Evolutionary conservation across 1,284 basidiomycete species (phyloP), one percentile per base, ranked within the genome.

Genomic region (Cryptococcus floricola): DNA sequence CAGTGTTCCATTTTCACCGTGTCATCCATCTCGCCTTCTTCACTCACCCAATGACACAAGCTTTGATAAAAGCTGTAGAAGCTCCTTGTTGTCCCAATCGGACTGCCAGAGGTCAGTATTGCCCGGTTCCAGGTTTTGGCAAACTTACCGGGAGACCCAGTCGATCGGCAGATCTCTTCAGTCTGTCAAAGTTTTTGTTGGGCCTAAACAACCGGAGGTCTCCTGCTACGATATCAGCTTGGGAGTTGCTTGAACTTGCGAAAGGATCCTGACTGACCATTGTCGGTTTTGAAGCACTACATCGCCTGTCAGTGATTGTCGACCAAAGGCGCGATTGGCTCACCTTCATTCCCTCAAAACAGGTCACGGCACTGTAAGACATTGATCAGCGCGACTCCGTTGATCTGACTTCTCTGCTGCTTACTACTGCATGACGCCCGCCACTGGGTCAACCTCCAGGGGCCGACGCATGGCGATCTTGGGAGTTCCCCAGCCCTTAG

Each of bases 331-430:
- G 27, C 6, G 10, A 39, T 42, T n/a, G 45, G 63, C 67, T 38
- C 58, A 69, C 71, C 63, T 75, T 75, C 73, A 75, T 75, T 19
- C 73, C 73, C 64, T 75, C 73, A 51, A 75, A 75, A 59, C 73
- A 75, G 18, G 71, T 74, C 16, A 70, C 68, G 14, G 73, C 31
- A 34, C 31, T 34, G 10, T 34, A 34, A 34, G 10, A 8, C 31
- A 6, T 8, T 34, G 31, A 34, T 34, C 31, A 34, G 31, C 31
- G 10, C 7, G 7, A 34, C 31, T 34, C 31, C 31, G 5, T 34
- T 10, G 2, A 34, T 10, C 31, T 10, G 7, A 34, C 7, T 34
- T 6, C 6, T 10, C 10, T 10, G 31, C 31, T 8, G 10, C 31
- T 6, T 3, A 71, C 53, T 73, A 74, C 61, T 75, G 73, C 51